These are phyloP conservation scores for Biscutella laevigata DNA, from an alignment of 441 rosid species.

Conservation along the genomic window DNA sequence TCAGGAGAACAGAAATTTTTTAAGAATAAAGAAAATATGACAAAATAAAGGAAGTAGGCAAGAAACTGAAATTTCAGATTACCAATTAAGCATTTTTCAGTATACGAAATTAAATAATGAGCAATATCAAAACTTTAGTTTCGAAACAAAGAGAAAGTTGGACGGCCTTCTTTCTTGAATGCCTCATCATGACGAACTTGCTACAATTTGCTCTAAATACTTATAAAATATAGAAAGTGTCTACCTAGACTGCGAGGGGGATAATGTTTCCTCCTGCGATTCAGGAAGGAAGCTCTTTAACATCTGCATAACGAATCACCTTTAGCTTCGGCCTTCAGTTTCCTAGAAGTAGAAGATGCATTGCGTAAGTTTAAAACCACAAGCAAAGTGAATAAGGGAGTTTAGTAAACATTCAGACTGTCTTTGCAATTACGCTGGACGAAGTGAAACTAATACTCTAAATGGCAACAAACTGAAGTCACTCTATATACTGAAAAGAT, in stretches of 20 bases:
- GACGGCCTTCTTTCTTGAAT: not conserved
- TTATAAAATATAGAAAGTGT: not conserved
- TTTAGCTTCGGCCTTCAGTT: conserved; percentile 25
- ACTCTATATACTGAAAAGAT: not conserved
- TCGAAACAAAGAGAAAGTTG: not conserved
- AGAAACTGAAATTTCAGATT: not conserved
- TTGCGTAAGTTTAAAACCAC: conserved; percentile 3
- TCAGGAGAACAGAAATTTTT: not conserved
- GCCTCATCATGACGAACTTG: not conserved
- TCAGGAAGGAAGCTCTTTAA: conserved; percentile 48
- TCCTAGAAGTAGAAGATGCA: conserved; percentile 24
- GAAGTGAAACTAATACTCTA: conserved; percentile 4
- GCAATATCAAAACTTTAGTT: not conserved
- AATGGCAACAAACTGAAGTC: not conserved
- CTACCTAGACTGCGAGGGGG: conserved; percentile 34
- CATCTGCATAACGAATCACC: conserved; percentile 40
- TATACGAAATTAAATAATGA: not conserved
- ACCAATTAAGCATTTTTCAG: not conserved
- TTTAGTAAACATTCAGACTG: conserved; percentile 1
- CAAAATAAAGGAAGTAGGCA: not conserved
- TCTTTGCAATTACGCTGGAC: not conserved
- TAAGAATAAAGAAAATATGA: not conserved
- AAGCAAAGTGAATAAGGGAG: not conserved
- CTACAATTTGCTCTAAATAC: not conserved
- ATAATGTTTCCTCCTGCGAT: conserved; percentile 30